Conservation (phyloP, 208 protist species). For the Leishmania braziliensis region DNA sequence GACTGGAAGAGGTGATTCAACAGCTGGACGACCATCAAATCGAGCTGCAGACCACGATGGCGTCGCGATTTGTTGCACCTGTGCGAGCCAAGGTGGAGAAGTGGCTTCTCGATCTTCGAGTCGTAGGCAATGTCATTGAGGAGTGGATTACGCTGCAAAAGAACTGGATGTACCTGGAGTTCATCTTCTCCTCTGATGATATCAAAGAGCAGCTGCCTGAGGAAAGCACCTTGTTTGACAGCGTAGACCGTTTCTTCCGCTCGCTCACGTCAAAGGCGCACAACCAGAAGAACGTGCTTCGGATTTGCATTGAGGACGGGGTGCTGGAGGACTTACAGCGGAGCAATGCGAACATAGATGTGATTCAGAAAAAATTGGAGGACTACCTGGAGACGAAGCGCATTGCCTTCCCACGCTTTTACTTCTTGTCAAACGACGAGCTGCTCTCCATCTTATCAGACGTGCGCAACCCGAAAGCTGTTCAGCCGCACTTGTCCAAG, state of each 20-base stretch:
- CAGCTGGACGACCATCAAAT: conserved; percentile 93
- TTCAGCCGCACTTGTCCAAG: conserved; percentile 96
- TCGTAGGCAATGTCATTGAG: conserved; percentile 92
- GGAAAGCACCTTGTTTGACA: conserved; percentile 89
- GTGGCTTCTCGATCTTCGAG: conserved; percentile 89
- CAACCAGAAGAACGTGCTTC: conserved; percentile 88
- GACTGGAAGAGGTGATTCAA: conserved; percentile 92
- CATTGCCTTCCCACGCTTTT: conserved; percentile 96
- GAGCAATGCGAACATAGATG: conserved; percentile 90
- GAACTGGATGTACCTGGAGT: conserved; percentile 98
- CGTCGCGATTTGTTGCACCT: conserved; percentile 87
- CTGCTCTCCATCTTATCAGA: conserved; percentile 98
- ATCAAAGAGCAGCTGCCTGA: conserved; percentile 95
- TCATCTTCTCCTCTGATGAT: conserved; percentile 97
- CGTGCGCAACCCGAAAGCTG: conserved; percentile 94
- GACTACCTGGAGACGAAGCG: conserved; percentile 97
- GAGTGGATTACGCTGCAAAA: conserved; percentile 96
- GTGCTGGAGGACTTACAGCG: conserved; percentile 82
- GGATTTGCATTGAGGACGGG: conserved; percentile 82
- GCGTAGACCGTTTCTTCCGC: conserved; percentile 91
- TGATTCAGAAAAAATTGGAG: conserved; percentile 96
- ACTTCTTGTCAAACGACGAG: conserved; percentile 98
- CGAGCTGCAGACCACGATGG: conserved; percentile 92
- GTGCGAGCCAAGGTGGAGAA: conserved; percentile 87
- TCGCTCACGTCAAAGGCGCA: conserved; percentile 87